These are phyloP conservation scores for Stentor coeruleus DNA, from an alignment of 73 alveolate genomes.

Conservation along the genomic window DNA sequence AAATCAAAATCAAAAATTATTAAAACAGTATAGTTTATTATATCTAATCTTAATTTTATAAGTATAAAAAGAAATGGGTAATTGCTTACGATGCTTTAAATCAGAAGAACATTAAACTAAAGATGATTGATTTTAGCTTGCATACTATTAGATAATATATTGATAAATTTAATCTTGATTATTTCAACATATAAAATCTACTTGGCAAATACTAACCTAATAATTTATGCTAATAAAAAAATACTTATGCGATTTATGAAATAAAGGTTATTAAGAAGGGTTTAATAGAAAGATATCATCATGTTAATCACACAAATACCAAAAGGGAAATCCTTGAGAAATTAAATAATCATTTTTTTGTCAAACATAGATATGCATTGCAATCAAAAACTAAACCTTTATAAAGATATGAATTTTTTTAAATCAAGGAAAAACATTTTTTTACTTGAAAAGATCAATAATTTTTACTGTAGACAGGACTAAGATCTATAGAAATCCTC, in stretches of 20 bases:
- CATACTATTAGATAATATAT: too few relatives aligned
- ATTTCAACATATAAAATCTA: constrained; percentile 60
- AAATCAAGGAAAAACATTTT: constrained; percentile 76
- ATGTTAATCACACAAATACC: constrained; percentile 67
- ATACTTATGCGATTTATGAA: constrained; percentile 72
- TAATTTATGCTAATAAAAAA: constrained; percentile 81
- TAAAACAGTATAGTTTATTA: too few relatives aligned
- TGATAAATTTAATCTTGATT: constrained; percentile 66
- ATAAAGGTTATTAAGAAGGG: constrained; percentile 78
- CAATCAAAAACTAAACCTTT: constrained; percentile 68
- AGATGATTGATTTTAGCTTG: too few relatives aligned
- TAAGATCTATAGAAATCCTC: constrained; percentile 63
- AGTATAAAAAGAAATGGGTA: too few relatives aligned
- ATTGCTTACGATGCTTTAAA: too few relatives aligned
- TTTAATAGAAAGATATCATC: constrained; percentile 50
- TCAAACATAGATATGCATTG: constrained; percentile 71
- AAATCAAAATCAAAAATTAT: too few relatives aligned
- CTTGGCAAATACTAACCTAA: constrained; percentile 89
- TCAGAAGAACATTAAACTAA: too few relatives aligned
- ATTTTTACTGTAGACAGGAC: constrained; percentile 66
- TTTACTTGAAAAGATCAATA: constrained; percentile 60
- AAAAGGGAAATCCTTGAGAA: constrained; percentile 73
- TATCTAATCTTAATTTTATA: too few relatives aligned
- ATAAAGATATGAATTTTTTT: constrained; percentile 84
- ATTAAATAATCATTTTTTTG: constrained; percentile 67